phyloP scores from a whole-genome alignment of 2,329 filamentous ascomycete species.

The Aspergillus ochraceoroseus region DNA sequence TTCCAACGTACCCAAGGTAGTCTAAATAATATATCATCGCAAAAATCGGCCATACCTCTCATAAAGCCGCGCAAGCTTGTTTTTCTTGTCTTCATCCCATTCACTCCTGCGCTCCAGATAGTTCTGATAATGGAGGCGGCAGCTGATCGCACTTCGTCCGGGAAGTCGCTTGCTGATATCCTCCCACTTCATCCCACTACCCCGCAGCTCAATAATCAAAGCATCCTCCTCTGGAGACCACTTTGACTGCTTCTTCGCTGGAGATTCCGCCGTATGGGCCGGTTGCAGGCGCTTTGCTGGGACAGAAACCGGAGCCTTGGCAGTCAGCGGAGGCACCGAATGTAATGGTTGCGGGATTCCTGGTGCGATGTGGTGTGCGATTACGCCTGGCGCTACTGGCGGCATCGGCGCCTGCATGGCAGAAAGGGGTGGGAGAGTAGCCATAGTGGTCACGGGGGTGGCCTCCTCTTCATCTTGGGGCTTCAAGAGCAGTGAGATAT shows the following conservation, averaged over 20 bases:
- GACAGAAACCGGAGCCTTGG: slow-evolving; percentile 30
- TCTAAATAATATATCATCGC: not conserved
- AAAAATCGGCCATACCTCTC: slow-evolving; percentile 66
- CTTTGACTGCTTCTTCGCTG: slow-evolving; percentile 91
- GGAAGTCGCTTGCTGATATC: slow-evolving; percentile 90
- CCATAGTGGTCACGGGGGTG: slow-evolving; percentile 26
- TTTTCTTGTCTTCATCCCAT: slow-evolving; percentile 97
- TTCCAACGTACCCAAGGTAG: too few relatives aligned
- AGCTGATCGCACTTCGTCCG: slow-evolving; percentile 88
- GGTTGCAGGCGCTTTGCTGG: slow-evolving; percentile 44
- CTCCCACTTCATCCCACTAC: slow-evolving; percentile 96
- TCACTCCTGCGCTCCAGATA: slow-evolving; percentile 88
- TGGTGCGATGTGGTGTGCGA: slow-evolving; percentile 15
- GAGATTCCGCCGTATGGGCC: slow-evolving; percentile 53
- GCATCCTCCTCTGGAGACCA: slow-evolving; percentile 92
- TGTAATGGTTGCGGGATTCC: slow-evolving; percentile 25
- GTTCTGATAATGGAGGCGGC: slow-evolving; percentile 92
- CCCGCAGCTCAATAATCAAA: slow-evolving; percentile 86
- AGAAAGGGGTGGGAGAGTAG: slow-evolving; percentile 34
- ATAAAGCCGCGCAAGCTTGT: slow-evolving; percentile 89
- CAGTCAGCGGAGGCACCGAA: slow-evolving; percentile 28
- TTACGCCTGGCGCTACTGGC: slow-evolving; percentile 30
- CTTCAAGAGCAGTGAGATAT: slow-evolving; percentile 89
- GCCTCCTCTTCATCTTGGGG: slow-evolving; percentile 44
- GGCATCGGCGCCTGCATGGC: slow-evolving; percentile 21